phyloP scores from a whole-genome alignment of 768 basidiomycete species.

The Mycena albidolilacea region DNA sequence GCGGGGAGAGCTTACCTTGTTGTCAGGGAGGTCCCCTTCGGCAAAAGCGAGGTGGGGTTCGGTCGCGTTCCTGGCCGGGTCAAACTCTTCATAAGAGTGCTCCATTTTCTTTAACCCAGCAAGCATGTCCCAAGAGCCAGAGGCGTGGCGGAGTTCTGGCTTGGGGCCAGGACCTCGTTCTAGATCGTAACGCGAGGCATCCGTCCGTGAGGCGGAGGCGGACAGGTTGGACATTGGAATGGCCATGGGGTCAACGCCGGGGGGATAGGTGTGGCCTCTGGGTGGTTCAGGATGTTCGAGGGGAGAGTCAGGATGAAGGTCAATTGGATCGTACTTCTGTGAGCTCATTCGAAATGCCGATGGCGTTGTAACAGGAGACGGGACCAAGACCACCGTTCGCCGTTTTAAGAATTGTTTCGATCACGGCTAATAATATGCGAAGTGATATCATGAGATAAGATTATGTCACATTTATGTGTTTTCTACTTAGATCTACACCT shows the following conservation, averaged over 20 bases:
- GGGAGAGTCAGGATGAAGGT: constrained; percentile 5
- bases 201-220: not conserved
- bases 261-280: constrained; percentile 25
- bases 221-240: constrained; percentile 33
- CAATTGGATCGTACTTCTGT: constrained; percentile 20
- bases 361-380: not conserved
- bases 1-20: constrained; percentile 56
- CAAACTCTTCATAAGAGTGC: constrained; percentile 71
- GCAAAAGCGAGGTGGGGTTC: constrained; percentile 68
- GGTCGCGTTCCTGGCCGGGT: constrained; percentile 63
- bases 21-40: constrained; percentile 73
- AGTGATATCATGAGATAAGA: not conserved
- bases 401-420: too few species aligned
- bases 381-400: too few species aligned
- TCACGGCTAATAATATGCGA: too few species aligned
- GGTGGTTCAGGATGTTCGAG: not conserved
- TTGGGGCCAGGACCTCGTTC: constrained; percentile 22
- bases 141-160: not conserved
- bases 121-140: constrained; percentile 61
- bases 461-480: constrained; percentile 1
- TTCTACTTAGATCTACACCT: constrained; percentile 47
- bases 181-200: constrained; percentile 16
- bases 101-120: constrained; percentile 65
- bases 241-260: constrained; percentile 19
- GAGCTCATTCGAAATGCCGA: not conserved